These are phyloP conservation scores for Mortierella sp. DNA, from an alignment of 371 early-diverging fungal genomes.

Conservation along the genomic window DNA sequence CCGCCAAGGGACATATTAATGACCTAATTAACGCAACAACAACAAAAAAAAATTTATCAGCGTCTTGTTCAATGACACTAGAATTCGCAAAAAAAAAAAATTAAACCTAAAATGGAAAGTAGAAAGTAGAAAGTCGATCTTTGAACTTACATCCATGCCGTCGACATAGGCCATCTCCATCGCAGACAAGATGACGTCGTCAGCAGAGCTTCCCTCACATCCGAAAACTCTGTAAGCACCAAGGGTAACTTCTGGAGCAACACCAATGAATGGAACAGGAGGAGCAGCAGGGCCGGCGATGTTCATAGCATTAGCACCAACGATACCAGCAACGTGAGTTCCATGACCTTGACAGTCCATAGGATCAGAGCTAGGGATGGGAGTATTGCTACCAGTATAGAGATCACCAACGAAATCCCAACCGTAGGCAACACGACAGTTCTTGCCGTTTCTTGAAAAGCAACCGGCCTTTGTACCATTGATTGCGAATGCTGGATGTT, in stretches of 20 bases:
- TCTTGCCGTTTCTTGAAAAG: slow-evolving; percentile 50
- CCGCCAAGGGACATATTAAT: slow-evolving; percentile 78
- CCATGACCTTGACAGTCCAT: slow-evolving; percentile 72
- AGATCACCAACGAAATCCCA: slow-evolving; percentile 63
- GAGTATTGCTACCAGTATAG: slow-evolving; percentile 37
- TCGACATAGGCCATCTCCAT: slow-evolving; percentile 71
- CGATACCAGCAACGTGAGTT: slow-evolving; percentile 75
- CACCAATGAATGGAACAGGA: slow-evolving; percentile 60
- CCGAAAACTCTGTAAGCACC: slow-evolving; percentile 75
- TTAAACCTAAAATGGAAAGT: neutral
- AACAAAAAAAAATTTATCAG: neutral
- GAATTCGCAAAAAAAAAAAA: too few species aligned
- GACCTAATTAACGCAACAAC: slow-evolving; percentile 32
- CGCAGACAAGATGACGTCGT: slow-evolving; percentile 70
- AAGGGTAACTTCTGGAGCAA: slow-evolving; percentile 73
- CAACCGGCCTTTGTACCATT: slow-evolving; percentile 54
- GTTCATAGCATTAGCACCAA: slow-evolving; percentile 63
- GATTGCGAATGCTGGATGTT: slow-evolving; percentile 65
- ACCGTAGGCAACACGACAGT: slow-evolving; percentile 58
- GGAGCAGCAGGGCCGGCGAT: slow-evolving; percentile 22
- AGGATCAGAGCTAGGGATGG: slow-evolving; percentile 64
- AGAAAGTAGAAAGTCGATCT: neutral
- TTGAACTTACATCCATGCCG: slow-evolving; percentile 65
- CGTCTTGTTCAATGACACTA: neutral
- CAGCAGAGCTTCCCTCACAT: slow-evolving; percentile 65